Conservation (phyloP, 2,329 filamentous ascomycete genomes). For the Claviceps capensis region DNA sequence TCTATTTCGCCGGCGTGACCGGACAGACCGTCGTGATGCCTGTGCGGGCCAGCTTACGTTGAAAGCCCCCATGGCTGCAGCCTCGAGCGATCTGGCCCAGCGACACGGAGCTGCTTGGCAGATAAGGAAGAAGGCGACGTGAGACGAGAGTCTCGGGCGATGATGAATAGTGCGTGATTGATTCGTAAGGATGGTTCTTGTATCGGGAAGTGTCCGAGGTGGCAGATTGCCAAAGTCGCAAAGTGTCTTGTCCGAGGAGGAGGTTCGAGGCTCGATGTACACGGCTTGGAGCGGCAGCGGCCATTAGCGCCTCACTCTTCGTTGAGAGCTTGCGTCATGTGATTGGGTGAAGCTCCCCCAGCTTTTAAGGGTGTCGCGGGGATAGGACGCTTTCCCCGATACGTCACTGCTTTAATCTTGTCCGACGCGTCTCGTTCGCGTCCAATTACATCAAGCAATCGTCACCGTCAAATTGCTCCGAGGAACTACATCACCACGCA, state of each 20-base stretch:
- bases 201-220: neutral
- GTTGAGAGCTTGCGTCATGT: neutral
- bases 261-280: too few species aligned
- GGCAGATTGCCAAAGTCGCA: constrained; percentile 1
- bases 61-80: constrained; percentile 25
- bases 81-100: constrained; percentile 6
- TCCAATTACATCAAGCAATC: neutral
- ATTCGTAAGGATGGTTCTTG: neutral
- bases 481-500: neutral
- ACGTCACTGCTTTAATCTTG: neutral
- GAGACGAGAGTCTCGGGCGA: neutral
- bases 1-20: too few species aligned
- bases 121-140: neutral
- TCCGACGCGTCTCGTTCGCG: constrained; percentile 3
- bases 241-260: neutral
- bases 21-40: too few species aligned
- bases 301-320: neutral
- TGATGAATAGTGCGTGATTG: neutral
- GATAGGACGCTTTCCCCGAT: neutral
- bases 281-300: too few species aligned
- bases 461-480: neutral
- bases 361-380: neutral
- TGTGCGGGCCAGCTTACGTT: constrained; percentile 18
- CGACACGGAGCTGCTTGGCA: neutral
- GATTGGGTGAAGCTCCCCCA: constrained; percentile 2